Percentiles rank a stretch among this genome's conserved stretches.
Evolutionary conservation across 106 monocot genomes (phyloP).

Genomic region (Dendrobium catenatum): DNA sequence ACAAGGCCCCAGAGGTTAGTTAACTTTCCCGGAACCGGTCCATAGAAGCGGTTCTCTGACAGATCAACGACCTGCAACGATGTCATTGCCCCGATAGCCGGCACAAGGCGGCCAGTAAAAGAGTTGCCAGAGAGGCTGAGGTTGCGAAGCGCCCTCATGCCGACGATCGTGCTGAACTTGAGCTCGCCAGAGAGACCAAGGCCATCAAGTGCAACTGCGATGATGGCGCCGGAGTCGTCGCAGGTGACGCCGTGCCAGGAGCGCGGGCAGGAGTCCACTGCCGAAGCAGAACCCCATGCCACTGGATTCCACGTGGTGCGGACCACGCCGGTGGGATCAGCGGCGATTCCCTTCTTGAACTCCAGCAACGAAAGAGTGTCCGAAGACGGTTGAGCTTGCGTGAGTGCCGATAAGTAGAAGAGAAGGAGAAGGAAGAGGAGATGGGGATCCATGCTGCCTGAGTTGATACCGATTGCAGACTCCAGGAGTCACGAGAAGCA

Average conservation of each 20-base stretch:
- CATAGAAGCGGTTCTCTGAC: conserved; percentile 80
- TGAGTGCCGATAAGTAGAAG: neutral
- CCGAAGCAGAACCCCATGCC: conserved; percentile 6
- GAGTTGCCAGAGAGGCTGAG: conserved; percentile 61
- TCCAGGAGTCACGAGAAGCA: neutral
- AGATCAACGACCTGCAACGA: conserved; percentile 64
- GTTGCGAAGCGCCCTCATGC: conserved; percentile 35
- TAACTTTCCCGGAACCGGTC: conserved; percentile 59
- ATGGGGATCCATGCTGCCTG: neutral
- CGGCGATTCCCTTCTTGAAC: conserved; percentile 77
- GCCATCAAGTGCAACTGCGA: conserved; percentile 37
- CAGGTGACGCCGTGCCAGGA: conserved; percentile 41
- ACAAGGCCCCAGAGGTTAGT: conserved; percentile 34
- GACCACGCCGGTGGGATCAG: conserved; percentile 33
- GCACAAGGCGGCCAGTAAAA: conserved; percentile 70
- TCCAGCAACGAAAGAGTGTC: conserved; percentile 59
- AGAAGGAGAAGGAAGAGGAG: conserved; percentile 8
- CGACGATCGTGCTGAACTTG: conserved; percentile 48
- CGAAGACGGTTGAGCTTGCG: conserved; percentile 7
- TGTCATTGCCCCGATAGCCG: conserved; percentile 37
- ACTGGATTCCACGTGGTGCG: conserved; percentile 39
- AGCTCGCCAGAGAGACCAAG: conserved; percentile 71
- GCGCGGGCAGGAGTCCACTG: conserved; percentile 8
- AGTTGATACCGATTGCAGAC: neutral
- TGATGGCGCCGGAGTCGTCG: conserved; percentile 34